Percentiles rank a stretch among this genome's conserved stretches.
Evolutionary conservation across 2,329 filamentous ascomycete species (phyloP).

Genomic region (Achaetomium macrosporum): DNA sequence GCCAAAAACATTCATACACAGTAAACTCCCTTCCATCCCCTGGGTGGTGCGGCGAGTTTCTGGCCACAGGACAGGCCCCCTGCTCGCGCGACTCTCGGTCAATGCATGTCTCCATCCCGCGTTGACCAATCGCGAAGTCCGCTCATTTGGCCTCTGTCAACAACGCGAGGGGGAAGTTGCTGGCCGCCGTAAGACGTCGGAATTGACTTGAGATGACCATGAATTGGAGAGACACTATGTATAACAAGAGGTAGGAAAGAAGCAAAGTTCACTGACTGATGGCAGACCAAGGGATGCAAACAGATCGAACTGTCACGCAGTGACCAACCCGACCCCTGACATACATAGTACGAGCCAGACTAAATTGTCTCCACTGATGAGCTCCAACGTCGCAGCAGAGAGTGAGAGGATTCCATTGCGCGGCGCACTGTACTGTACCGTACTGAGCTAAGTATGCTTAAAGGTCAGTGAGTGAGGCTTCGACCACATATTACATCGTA

Average conservation of each 20-base stretch:
- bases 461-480: too few species aligned
- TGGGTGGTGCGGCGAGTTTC: conserved; percentile 17
- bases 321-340: not conserved
- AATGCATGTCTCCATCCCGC: not conserved
- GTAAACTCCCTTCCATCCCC: conserved; percentile 9
- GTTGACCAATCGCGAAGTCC: conserved; percentile 8
- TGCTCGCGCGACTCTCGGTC: conserved; percentile 6
- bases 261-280: not conserved
- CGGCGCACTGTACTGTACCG: not conserved
- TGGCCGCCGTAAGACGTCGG: not conserved
- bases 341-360: not conserved
- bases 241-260: not conserved
- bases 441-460: too few species aligned
- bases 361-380: not conserved
- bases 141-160: not conserved
- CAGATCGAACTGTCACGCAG: not conserved
- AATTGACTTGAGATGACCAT: too few species aligned
- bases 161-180: not conserved
- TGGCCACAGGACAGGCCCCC: conserved; percentile 15
- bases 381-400: not conserved
- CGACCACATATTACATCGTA: too few species aligned
- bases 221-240: not conserved
- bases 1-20: conserved; percentile 13
- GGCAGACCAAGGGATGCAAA: conserved; percentile 4
- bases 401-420: not conserved